A percentile compares a stretch with the other conserved stretches of the same genome.
Evolutionary conservation across 176 grass and related monocot species (phyloP).

Genomic region (Avena insularis): DNA sequence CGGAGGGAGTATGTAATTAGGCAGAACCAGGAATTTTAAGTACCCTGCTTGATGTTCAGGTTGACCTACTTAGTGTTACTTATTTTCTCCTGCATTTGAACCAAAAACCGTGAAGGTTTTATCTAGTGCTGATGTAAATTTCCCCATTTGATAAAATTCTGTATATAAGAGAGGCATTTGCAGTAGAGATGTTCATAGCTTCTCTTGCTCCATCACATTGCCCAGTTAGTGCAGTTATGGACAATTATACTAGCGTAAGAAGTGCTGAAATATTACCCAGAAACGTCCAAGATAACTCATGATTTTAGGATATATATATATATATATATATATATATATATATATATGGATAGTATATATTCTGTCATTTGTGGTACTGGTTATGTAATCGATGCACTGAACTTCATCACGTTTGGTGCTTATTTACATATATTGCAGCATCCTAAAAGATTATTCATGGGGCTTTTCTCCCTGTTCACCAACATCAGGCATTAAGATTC

Average conservation of each 20-base stretch:
- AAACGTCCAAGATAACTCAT: neutral
- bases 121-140: neutral
- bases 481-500: neutral
- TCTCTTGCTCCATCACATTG: constrained; percentile 11
- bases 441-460: neutral
- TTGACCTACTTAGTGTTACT: neutral
- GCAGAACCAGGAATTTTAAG: neutral
- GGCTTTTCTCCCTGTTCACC: neutral
- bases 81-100: neutral
- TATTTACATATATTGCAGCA: neutral
- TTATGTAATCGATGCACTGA: neutral
- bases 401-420: neutral
- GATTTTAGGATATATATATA: neutral
- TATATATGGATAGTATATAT: neutral
- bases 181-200: neutral
- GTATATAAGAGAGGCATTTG: neutral
- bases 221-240: neutral
- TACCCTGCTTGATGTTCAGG: neutral
- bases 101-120: neutral
- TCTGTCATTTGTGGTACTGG: neutral
- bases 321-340: no score
- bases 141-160: neutral
- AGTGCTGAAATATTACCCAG: neutral
- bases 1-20: neutral
- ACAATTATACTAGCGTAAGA: neutral